Percentiles rank a stretch among this genome's conserved stretches.
These are phyloP conservation scores for Endogone sp. DNA, from an alignment of 192 early-diverging fungal species.

Conservation along the genomic window DNA sequence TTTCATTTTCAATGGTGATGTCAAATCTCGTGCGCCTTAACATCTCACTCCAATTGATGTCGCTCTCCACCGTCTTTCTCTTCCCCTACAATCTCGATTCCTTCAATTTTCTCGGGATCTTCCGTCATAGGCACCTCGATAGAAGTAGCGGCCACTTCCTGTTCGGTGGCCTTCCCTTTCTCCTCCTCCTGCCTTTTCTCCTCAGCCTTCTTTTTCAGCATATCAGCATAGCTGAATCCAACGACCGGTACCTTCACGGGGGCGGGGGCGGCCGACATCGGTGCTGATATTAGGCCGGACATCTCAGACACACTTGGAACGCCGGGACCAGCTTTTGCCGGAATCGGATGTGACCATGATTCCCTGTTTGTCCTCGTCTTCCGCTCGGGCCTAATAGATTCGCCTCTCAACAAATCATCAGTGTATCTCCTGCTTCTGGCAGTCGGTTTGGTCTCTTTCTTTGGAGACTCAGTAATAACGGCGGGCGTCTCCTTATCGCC, in stretches of 20 bases:
- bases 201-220: slow-evolving; percentile 7
- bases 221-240: slow-evolving; percentile 15
- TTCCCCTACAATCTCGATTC: not conserved
- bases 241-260: not conserved
- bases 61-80: not conserved
- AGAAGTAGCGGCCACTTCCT: not conserved
- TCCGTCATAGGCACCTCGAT: not conserved
- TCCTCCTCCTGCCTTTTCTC: not conserved
- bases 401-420: not conserved
- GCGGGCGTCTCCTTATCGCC: not conserved
- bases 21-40: too few species aligned
- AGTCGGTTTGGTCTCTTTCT: not conserved
- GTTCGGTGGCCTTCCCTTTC: not conserved
- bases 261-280: not conserved
- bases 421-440: not conserved
- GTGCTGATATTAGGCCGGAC: too few species aligned
- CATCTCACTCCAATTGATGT: too few species aligned
- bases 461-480: not conserved
- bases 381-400: not conserved
- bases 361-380: not conserved
- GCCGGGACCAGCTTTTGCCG: not conserved
- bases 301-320: too few species aligned
- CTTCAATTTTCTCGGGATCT: not conserved
- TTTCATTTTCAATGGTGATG: too few species aligned
- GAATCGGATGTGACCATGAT: not conserved